A percentile compares a stretch with the other conserved stretches of the same genome.
Conservation (phyloP, 371 early-diverging fungal genomes). For the Rhizopus microsporus region DNA sequence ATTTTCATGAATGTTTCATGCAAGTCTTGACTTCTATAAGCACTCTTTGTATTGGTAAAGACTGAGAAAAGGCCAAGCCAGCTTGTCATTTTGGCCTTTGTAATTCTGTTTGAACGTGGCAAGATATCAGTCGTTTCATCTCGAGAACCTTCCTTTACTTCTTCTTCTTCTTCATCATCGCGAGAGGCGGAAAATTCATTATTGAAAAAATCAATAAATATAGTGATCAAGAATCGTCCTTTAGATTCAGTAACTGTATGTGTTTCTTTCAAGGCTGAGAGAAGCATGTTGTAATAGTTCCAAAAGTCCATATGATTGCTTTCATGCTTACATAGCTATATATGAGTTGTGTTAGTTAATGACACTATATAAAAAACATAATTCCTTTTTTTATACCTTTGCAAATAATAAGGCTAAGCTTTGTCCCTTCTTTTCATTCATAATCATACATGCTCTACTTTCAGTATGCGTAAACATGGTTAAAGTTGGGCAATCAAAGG, state of each 20-base stretch:
- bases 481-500: slow-evolving; percentile 61
- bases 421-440: slow-evolving; percentile 34
- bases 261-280: slow-evolving; percentile 68
- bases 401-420: slow-evolving; percentile 51
- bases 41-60: slow-evolving; percentile 63
- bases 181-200: slow-evolving; percentile 55
- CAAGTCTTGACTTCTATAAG: slow-evolving; percentile 56
- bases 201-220: slow-evolving; percentile 74
- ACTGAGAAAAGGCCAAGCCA: slow-evolving; percentile 80
- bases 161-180: slow-evolving; percentile 34
- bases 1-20: slow-evolving; percentile 68
- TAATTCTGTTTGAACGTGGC: slow-evolving; percentile 40
- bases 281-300: slow-evolving; percentile 71
- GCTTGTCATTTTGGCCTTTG: slow-evolving; percentile 55
- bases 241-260: slow-evolving; percentile 73
- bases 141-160: slow-evolving; percentile 27
- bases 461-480: slow-evolving; percentile 42
- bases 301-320: slow-evolving; percentile 69
- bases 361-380: not conserved
- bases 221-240: slow-evolving; percentile 68
- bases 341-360: not conserved
- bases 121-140: slow-evolving; percentile 33
- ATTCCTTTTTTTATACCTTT: slow-evolving; percentile 20
- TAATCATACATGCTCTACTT: slow-evolving; percentile 40
- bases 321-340: slow-evolving; percentile 42